Percentiles rank a stretch among this genome's conserved stretches.
phyloP scores from a whole-genome alignment of 139 green algal genomes.

The Mesotaenium endlicherianum region DNA sequence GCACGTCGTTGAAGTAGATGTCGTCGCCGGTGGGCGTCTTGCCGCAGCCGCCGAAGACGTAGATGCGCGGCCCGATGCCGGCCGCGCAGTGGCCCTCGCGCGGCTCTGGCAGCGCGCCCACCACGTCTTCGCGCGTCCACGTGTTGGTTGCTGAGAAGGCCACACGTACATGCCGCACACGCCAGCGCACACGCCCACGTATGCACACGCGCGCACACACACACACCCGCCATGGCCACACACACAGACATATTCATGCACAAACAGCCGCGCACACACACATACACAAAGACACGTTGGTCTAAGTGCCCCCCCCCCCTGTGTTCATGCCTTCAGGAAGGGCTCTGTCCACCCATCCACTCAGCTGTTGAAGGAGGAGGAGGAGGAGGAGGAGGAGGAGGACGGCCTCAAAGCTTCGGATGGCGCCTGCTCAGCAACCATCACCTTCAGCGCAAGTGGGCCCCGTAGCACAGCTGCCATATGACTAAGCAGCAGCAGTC shows the following conservation, averaged over 20 bases:
- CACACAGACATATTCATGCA: not conserved
- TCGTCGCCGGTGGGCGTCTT: constrained; percentile 16
- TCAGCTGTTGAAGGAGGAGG: too few species aligned
- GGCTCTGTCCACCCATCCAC: too few species aligned
- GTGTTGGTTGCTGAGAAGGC: constrained; percentile 9
- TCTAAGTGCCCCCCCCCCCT: not conserved
- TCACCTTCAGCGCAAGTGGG: too few species aligned
- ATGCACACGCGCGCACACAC: not conserved
- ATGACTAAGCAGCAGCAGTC: too few species aligned
- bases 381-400: too few species aligned
- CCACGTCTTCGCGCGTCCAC: constrained; percentile 1
- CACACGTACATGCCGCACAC: not conserved
- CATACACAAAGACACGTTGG: not conserved
- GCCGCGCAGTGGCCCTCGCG: constrained; percentile 27
- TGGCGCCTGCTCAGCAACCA: too few species aligned
- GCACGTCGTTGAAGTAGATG: constrained; percentile 39
- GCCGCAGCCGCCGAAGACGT: constrained; percentile 41
- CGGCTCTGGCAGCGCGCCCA: not conserved
- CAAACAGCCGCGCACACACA: not conserved
- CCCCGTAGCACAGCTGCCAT: too few species aligned
- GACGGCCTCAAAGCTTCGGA: too few species aligned
- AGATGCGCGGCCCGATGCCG: constrained; percentile 9
- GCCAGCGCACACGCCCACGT: not conserved
- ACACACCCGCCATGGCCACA: not conserved
- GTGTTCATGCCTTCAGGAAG: not conserved